phyloP scores from a whole-genome alignment of 768 basidiomycete genomes.

The Suillus plorans region DNA sequence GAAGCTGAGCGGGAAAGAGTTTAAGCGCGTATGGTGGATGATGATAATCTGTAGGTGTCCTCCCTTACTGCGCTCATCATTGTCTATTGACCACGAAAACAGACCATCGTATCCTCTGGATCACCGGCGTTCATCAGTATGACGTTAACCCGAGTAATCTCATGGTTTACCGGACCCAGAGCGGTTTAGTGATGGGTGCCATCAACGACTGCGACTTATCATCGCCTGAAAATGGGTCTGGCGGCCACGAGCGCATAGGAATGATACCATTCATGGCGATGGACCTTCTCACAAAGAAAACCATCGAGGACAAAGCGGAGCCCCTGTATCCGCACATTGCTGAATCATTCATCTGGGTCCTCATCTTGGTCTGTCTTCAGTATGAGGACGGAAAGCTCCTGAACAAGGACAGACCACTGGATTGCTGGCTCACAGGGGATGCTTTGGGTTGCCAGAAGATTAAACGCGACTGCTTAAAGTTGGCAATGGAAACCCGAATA shows the following conservation, averaged over 20 bases:
- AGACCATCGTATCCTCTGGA: constrained; percentile 32
- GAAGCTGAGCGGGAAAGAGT: not conserved
- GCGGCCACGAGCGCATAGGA: constrained; percentile 20
- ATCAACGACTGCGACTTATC: constrained; percentile 32
- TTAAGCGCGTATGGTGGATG: not conserved
- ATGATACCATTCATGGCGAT: constrained; percentile 36
- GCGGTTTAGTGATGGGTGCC: constrained; percentile 17
- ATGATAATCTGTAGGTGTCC: not conserved
- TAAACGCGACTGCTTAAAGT: not conserved
- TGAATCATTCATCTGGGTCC: constrained; percentile 35
- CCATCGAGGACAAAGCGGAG: constrained; percentile 14
- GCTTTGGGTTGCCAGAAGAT: not conserved
- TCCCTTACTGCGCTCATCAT: not conserved
- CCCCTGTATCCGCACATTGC: constrained; percentile 31
- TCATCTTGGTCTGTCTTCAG: constrained; percentile 14
- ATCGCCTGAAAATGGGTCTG: constrained; percentile 8
- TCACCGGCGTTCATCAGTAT: constrained; percentile 22
- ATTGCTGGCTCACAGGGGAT: not conserved
- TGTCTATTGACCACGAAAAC: not conserved
- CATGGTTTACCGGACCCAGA: constrained; percentile 22
- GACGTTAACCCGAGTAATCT: constrained; percentile 34
- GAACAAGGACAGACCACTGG: not conserved
- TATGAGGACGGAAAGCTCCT: not conserved
- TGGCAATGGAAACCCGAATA: not conserved
- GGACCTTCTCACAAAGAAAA: constrained; percentile 22